These are phyloP conservation scores for Diaporthe vaccinii DNA, from an alignment of 2,329 filamentous ascomycete species.

Conservation along the genomic window DNA sequence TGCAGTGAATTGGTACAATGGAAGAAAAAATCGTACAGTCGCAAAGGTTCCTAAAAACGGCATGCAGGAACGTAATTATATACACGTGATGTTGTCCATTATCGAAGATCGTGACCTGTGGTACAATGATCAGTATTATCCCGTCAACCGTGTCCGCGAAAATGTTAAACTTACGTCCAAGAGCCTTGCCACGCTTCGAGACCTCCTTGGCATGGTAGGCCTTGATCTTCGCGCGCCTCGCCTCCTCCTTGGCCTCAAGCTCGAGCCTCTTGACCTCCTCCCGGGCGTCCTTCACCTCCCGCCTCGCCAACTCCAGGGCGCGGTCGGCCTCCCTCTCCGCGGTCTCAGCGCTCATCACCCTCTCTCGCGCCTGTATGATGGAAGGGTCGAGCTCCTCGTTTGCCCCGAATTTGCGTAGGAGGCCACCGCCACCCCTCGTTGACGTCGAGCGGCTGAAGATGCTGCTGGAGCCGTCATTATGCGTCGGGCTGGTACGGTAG, in stretches of 20 bases:
- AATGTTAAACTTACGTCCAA: constrained; percentile 69
- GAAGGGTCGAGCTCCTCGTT: constrained; percentile 69
- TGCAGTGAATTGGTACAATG: background rate
- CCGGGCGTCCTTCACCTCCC: constrained; percentile 70
- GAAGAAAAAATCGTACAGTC: background rate
- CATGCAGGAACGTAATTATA: background rate
- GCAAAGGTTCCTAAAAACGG: too few species aligned
- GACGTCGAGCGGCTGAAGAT: constrained; percentile 48
- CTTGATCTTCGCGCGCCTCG: constrained; percentile 76
- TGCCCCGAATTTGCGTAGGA: constrained; percentile 60
- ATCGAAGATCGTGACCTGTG: constrained; percentile 34
- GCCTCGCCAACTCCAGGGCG: constrained; percentile 69
- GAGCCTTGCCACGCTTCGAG: constrained; percentile 77
- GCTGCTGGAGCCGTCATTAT: constrained; percentile 45
- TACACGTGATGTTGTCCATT: background rate
- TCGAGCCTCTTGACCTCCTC: constrained; percentile 75
- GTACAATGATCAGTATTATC: background rate
- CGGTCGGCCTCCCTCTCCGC: constrained; percentile 76
- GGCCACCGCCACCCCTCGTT: constrained; percentile 52
- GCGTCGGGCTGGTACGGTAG: constrained; percentile 42
- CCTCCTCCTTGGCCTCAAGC: constrained; percentile 75
- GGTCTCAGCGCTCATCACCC: constrained; percentile 71
- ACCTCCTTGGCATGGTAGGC: constrained; percentile 74
- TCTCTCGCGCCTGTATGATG: constrained; percentile 72
- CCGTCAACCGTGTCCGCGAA: background rate